A percentile compares a stretch with the other conserved stretches of the same genome.
Conservation (phyloP, 2,329 filamentous ascomycete genomes). For the Colletotrichum sp. region DNA sequence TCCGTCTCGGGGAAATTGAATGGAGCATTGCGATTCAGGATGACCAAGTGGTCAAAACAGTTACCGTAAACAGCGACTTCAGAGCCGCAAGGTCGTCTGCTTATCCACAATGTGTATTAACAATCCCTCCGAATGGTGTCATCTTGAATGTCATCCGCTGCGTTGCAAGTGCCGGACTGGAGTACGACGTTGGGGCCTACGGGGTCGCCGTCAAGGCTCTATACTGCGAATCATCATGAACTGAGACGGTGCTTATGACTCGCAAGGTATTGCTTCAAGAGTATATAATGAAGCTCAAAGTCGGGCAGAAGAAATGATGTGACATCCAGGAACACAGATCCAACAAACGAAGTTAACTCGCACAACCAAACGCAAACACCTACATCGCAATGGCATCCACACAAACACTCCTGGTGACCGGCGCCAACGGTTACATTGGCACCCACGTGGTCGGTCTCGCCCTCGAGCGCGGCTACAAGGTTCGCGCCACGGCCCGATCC, state of each 20-base stretch:
- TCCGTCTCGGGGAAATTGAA: not conserved
- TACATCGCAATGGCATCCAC: conserved; percentile 21
- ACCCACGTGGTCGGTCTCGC: conserved; percentile 32
- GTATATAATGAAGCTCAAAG: not conserved
- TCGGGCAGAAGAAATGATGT: not conserved
- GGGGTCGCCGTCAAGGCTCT: not conserved
- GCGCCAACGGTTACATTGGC: conserved; percentile 31
- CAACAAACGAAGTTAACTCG: not conserved
- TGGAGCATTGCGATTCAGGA: not conserved
- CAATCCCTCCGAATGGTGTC: not conserved
- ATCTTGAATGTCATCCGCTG: not conserved
- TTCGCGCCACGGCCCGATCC: conserved; percentile 28
- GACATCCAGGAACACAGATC: not conserved
- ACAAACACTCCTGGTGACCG: conserved; percentile 32
- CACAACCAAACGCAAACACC: not conserved
- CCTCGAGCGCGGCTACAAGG: conserved; percentile 27
- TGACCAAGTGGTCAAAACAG: not conserved
- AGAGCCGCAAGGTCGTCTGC: not conserved
- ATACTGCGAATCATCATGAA: not conserved
- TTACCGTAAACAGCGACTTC: not conserved
- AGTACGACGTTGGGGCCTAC: not conserved
- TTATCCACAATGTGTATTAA: not conserved
- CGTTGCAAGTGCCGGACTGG: not conserved
- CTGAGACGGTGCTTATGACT: not conserved
- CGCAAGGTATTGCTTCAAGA: not conserved